Base-by-base conservation (phyloP, 208 protist species). In the Wallacemonas collosoma region DNA sequence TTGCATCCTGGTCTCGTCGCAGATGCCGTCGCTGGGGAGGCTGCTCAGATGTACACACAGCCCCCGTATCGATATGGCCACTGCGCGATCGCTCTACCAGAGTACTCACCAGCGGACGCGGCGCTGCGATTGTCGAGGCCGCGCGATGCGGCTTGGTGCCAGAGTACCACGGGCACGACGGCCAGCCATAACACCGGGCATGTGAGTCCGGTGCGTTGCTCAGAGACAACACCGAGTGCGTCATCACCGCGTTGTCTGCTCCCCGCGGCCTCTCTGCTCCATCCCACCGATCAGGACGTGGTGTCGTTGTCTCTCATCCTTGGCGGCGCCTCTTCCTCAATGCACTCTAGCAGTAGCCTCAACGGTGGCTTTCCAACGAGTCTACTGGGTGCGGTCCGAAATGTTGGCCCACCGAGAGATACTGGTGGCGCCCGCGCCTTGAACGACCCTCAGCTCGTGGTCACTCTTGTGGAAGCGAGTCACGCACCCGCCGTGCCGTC, bases 51-150 rank as follows among this genome's bases (percentile, higher is more conserved):
- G 66, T 12, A 12, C 35, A 9, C 44, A 40, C 41, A 45, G 4
- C 73, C 79, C 14, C 71, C 70, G 8, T 36, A 54, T 7, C 73
- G 79, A 5, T 80, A 78, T 71, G 79, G 73, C 36, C 79, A 79
- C 53, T 79, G 64, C 45, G 71, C 79, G 8, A 69, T 68, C 47
- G 54, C 11, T 2, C 47, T 79, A 53, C 58, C 63, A 68, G 50
- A 6, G 39, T 57, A 61, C 47, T 15, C 45, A 44, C 3, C 53
- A 2, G 35, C 36, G 57, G 41, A 4, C 43, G 38, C 39, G 6
- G 60, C 40, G 15, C 3, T 35, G 40, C 60, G 26, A 4, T 12
- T 65, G 8, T 8, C 60, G n/a, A 65, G 39, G 26, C 43, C 60
- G 50, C 4, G 12, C 26, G 56, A 62, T 62, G 17, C 6, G 9